These are phyloP conservation scores for Eucommia ulmoides DNA, from an alignment of 257 asterid genomes.

Conservation along the genomic window DNA sequence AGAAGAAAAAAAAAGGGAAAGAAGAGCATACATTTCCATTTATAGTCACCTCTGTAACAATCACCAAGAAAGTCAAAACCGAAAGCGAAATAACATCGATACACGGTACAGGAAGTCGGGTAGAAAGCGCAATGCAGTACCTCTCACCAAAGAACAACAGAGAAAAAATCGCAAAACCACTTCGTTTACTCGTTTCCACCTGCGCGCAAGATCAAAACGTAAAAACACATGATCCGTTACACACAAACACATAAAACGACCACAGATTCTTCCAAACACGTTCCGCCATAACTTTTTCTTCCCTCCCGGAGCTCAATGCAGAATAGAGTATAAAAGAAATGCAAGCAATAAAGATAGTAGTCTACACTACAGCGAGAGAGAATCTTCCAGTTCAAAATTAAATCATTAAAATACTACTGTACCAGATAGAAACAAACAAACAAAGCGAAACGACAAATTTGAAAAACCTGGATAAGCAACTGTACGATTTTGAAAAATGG, in stretches of 20 bases:
- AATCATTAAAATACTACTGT: not conserved
- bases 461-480: slow-evolving; percentile 23
- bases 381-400: not conserved
- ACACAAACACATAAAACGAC: not conserved
- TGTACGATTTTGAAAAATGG: slow-evolving; percentile 49
- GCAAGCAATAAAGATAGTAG: not conserved
- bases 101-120: not conserved
- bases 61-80: not conserved
- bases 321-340: not conserved
- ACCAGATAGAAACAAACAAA: slow-evolving; percentile 11
- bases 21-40: not conserved
- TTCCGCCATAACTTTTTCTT: too few species aligned
- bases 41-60: not conserved
- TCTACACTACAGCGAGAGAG: not conserved
- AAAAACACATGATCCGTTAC: not conserved
- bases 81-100: not conserved
- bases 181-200: not conserved
- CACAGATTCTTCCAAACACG: too few species aligned
- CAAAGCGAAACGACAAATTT: slow-evolving; percentile 31
- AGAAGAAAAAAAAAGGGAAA: too few species aligned
- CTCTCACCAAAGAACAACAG: not conserved
- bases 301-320: not conserved
- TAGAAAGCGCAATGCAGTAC: not conserved
- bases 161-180: not conserved
- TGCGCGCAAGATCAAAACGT: not conserved